A percentile compares a stretch with the other conserved stretches of the same genome.
Evolutionary conservation across 139 green algal species (phyloP).

Genomic region (Trebouxia sp.): DNA sequence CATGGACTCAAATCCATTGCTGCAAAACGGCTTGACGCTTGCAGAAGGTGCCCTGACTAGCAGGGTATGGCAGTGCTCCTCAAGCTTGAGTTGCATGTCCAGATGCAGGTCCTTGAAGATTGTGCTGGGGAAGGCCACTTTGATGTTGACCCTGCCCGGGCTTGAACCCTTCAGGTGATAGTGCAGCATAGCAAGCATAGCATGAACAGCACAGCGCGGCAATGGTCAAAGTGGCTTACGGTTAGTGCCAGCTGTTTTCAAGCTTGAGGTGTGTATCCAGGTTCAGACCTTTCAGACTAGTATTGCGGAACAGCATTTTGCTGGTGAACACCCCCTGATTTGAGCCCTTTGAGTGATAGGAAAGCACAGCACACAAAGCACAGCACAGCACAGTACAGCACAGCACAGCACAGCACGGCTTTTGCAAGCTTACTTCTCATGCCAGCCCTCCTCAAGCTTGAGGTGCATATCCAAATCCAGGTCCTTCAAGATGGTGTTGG

Average conservation of each 20-base stretch:
- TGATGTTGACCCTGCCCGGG: constrained; percentile 55
- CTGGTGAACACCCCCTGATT: too few species aligned
- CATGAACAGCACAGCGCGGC: not conserved
- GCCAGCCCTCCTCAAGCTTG: constrained; percentile 61
- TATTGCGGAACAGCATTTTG: too few species aligned
- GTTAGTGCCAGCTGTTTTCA: too few species aligned
- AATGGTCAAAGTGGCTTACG: too few species aligned
- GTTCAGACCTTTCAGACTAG: too few species aligned
- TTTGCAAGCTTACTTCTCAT: constrained; percentile 37
- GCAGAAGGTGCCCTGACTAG: too few species aligned
- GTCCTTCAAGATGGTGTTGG: constrained; percentile 82
- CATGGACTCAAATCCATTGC: too few species aligned
- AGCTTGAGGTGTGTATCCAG: too few species aligned
- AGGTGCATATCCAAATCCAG: constrained; percentile 75
- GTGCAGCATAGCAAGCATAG: constrained; percentile 19
- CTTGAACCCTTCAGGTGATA: constrained; percentile 96
- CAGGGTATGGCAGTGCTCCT: constrained; percentile 57
- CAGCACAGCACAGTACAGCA: too few species aligned
- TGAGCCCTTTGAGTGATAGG: too few species aligned
- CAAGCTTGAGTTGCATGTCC: constrained; percentile 57
- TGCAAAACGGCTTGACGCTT: too few species aligned
- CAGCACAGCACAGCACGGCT: too few species aligned
- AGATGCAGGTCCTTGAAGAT: constrained; percentile 92
- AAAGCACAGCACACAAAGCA: not conserved
- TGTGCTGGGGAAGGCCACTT: constrained; percentile 31